phyloP scores from a whole-genome alignment of 1,284 basidiomycete genomes.

The Ustilago crameri region DNA sequence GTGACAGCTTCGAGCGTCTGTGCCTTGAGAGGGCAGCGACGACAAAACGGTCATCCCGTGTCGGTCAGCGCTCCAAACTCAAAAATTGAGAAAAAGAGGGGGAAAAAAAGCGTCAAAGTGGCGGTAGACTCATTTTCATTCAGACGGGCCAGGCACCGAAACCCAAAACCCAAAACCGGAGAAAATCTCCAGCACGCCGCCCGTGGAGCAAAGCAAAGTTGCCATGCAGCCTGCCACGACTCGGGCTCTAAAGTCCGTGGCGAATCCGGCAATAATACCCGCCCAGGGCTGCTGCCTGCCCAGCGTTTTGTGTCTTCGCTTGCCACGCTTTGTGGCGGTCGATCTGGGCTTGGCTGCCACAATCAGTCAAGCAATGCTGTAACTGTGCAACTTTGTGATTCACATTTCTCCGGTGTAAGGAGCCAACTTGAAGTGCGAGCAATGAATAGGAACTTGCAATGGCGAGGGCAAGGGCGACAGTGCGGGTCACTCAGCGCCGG shows the following conservation, averaged over 20 bases:
- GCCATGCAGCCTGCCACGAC: neutral
- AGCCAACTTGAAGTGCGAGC: too few species aligned
- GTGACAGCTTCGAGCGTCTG: too few species aligned
- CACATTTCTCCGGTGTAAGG: too few species aligned
- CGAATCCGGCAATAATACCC: conserved; percentile 1
- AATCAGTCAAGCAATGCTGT: too few species aligned
- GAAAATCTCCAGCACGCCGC: neutral
- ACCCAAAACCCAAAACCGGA: neutral
- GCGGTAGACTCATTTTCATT: neutral
- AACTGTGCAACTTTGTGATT: too few species aligned
- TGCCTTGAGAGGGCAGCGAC: too few species aligned
- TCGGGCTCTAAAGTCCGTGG: conserved; percentile 28
- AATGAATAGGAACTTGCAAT: too few species aligned
- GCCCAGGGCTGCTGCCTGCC: neutral
- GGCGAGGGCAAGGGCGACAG: too few species aligned
- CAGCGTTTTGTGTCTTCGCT: neutral
- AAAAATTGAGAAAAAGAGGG: too few species aligned
- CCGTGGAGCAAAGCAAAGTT: conserved; percentile 2
- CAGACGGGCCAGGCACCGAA: neutral
- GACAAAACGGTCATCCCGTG: conserved; percentile 9
- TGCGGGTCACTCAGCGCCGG: too few species aligned
- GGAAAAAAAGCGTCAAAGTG: neutral
- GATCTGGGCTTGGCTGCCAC: too few species aligned
- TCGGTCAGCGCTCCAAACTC: conserved; percentile 10
- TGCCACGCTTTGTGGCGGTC: too few species aligned